Evolutionary conservation across 768 basidiomycete species (phyloP).

Genomic region (Leccinum boreale): DNA sequence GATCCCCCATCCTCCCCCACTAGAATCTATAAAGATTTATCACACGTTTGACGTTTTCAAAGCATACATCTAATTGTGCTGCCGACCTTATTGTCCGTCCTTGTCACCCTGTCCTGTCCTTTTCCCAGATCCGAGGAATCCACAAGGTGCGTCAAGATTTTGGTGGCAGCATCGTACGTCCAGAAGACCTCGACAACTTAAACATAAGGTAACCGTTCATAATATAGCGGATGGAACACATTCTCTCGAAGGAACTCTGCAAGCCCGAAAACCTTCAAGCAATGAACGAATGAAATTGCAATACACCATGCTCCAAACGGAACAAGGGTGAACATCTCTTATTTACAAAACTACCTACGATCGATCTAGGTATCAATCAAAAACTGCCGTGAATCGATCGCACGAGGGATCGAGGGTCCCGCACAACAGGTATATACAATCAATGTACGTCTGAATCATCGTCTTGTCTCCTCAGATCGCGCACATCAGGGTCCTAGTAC

Average conservation of each 20-base stretch:
- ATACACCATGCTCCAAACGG: background rate
- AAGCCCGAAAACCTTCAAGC: background rate
- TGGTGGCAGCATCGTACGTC: too few species aligned
- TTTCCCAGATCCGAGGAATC: background rate
- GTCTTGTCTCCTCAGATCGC: background rate
- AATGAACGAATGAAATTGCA: background rate
- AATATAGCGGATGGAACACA: too few species aligned
- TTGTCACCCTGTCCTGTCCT: too few species aligned
- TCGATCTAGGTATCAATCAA: background rate
- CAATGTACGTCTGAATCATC: background rate
- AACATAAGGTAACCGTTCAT: too few species aligned
- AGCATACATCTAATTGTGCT: background rate
- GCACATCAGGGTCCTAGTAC: background rate
- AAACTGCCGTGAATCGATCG: background rate
- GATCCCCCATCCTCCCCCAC: background rate
- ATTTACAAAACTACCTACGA: background rate
- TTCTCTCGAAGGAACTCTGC: too few species aligned
- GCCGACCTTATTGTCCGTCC: background rate
- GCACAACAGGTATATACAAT: background rate
- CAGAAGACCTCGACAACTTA: background rate
- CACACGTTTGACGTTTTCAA: background rate
- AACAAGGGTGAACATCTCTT: too few species aligned
- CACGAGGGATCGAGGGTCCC: background rate
- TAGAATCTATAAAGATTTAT: background rate
- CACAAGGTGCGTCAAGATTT: background rate